Evolutionary conservation across 73 alveolate genomes (phyloP).

Genomic region (Uronychia setigera): DNA sequence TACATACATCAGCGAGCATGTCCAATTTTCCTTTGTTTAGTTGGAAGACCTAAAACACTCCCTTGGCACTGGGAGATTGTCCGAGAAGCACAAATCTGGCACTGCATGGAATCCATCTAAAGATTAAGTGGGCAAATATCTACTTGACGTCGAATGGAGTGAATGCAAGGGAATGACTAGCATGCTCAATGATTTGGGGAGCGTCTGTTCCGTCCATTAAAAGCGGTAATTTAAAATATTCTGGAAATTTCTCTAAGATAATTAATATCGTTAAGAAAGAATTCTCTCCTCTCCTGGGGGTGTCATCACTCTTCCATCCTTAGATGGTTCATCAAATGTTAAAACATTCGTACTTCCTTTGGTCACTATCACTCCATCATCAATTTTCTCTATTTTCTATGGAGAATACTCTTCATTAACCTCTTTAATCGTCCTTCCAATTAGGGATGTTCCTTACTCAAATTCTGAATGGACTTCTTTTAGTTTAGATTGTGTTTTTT

Average conservation of each 20-base stretch:
- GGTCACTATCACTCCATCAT: not conserved
- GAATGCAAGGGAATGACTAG: constrained; percentile 77
- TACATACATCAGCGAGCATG: constrained; percentile 7
- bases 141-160: constrained; percentile 92
- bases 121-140: not conserved
- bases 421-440: not conserved
- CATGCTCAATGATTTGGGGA: constrained; percentile 95
- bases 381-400: not conserved
- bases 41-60: constrained; percentile 94
- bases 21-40: constrained; percentile 62
- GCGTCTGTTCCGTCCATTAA: constrained; percentile 96
- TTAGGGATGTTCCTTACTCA: not conserved
- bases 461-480: not conserved
- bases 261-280: not conserved
- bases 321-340: not conserved
- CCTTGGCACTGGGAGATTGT: constrained; percentile 98
- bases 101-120: constrained; percentile 95
- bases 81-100: constrained; percentile 97
- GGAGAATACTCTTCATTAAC: not conserved
- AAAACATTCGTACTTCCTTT: not conserved
- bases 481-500: not conserved
- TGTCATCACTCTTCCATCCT: too few species aligned
- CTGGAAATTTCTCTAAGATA: not conserved
- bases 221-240: not conserved
- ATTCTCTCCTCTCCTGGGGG: not conserved